Evolutionary conservation across 2,329 filamentous ascomycete species (phyloP), one percentile per base, ranked within the genome.

Genomic region (Aspergillus proliferans): DNA sequence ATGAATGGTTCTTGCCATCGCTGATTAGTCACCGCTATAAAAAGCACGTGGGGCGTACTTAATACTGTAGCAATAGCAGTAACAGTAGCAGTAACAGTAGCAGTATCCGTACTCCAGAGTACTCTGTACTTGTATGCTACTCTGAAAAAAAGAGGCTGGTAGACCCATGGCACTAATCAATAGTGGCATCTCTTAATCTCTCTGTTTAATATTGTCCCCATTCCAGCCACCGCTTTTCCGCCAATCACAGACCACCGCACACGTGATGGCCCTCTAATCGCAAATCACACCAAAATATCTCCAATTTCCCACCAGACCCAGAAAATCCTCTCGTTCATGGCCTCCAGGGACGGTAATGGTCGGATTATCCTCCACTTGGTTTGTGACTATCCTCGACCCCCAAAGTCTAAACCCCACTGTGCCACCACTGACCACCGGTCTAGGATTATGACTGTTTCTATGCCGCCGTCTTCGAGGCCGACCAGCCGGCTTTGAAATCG

Each of bases 401-500:
- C 26, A 30, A 24, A 19, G 22, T 9, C 12, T 41, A 42, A 2
- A 7, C 38, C 14, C 3, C 15, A 26, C 14, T 43, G 26, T 10
- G 26, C 26, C n/a, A 49, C 42, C 41, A 22, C 46, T 41, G 49
- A 48, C 47, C 43, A 55, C 14, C n/a, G 18, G 40, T 10, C 22
- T 47, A 73, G 71, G 73, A 76, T 57, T 76, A 75, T 61, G 73
- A 76, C 73, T 95, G 88, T 74, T 97, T 97, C 75, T 97, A 97
- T 68, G 91, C 91, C 19, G 88, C 89, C 45, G 90, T 93, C 7
- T 85, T 93, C 58, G 90, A 96, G 71, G 85, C 85, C 55, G 85
- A 87, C 64, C 83, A 87, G 56, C 88, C 90, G 0, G 74, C 78
- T 2, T 75, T 96, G 49, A 88, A 83, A 63, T 76, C 78, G 1